Evolutionary conservation across 495 filamentous ascomycete genomes (phyloP).

Genomic region (Penicillium malachiteum): DNA sequence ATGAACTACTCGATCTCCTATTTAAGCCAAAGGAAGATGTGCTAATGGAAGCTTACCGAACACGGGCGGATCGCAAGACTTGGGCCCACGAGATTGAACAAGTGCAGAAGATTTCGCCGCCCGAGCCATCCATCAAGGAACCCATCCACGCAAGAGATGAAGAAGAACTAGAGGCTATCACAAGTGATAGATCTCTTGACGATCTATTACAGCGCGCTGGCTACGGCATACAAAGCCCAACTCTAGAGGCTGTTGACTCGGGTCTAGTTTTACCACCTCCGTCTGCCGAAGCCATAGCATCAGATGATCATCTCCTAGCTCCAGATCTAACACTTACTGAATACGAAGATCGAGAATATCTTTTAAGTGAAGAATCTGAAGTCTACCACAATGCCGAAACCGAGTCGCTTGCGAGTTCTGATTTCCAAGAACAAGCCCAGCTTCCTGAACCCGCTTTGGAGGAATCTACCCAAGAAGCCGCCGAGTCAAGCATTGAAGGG

Average conservation of each 20-base stretch:
- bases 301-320: constrained; percentile 29
- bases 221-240: constrained; percentile 40
- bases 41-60: constrained; percentile 65
- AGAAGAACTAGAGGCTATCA: constrained; percentile 26
- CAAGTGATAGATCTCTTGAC: constrained; percentile 35
- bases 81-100: constrained; percentile 54
- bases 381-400: neutral
- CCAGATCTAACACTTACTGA: constrained; percentile 24
- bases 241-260: constrained; percentile 16
- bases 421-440: constrained; percentile 13
- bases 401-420: constrained; percentile 3
- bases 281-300: constrained; percentile 10
- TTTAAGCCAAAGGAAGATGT: constrained; percentile 80
- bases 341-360: constrained; percentile 8
- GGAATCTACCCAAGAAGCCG: constrained; percentile 20
- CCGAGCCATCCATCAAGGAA: constrained; percentile 16
- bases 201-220: constrained; percentile 52
- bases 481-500: neutral
- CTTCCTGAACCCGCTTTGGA: constrained; percentile 16
- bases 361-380: constrained; percentile 7
- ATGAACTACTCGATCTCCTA: constrained; percentile 82
- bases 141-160: constrained; percentile 14
- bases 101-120: constrained; percentile 29
- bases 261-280: constrained; percentile 28
- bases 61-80: constrained; percentile 58